Evolutionary conservation across 208 protist species (phyloP).

Genomic region (Trypanosoma theileri): DNA sequence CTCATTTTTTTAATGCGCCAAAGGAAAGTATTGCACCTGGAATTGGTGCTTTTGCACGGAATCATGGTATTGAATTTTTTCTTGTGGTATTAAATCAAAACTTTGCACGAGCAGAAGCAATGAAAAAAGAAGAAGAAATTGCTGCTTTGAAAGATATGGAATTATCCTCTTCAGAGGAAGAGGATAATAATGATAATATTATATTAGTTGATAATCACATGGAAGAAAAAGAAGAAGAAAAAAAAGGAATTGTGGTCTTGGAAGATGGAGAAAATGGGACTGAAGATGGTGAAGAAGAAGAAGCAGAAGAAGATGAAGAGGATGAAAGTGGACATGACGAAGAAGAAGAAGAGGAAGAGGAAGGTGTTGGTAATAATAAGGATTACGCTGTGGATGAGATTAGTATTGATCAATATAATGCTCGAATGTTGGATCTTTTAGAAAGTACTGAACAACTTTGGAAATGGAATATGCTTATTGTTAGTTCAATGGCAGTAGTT

Average conservation of each 20-base stretch:
- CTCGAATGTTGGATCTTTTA: slow-evolving; percentile 53
- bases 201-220: slow-evolving; percentile 14
- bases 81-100: slow-evolving; percentile 87
- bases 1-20: slow-evolving; percentile 53
- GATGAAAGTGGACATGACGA: background rate
- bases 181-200: slow-evolving; percentile 1
- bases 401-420: slow-evolving; percentile 44
- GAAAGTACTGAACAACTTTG: slow-evolving; percentile 79
- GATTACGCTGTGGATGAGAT: background rate
- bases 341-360: background rate
- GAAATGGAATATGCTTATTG: slow-evolving; percentile 79
- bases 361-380: slow-evolving; percentile 8
- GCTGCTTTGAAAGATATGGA: background rate
- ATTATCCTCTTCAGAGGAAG: background rate
- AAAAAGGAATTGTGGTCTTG: background rate
- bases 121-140: slow-evolving; percentile 23
- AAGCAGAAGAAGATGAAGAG: slow-evolving; percentile 29
- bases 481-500: slow-evolving; percentile 56
- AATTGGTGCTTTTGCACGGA: slow-evolving; percentile 79
- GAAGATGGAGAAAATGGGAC: slow-evolving; percentile 19
- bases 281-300: slow-evolving; percentile 15
- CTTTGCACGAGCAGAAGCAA: slow-evolving; percentile 42
- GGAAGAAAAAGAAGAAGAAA: slow-evolving; percentile 20
- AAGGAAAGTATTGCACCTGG: slow-evolving; percentile 38
- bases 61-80: slow-evolving; percentile 82